Conservation (phyloP, 2,329 filamentous ascomycete genomes). For the Ceratocystis cubensis region DNA sequence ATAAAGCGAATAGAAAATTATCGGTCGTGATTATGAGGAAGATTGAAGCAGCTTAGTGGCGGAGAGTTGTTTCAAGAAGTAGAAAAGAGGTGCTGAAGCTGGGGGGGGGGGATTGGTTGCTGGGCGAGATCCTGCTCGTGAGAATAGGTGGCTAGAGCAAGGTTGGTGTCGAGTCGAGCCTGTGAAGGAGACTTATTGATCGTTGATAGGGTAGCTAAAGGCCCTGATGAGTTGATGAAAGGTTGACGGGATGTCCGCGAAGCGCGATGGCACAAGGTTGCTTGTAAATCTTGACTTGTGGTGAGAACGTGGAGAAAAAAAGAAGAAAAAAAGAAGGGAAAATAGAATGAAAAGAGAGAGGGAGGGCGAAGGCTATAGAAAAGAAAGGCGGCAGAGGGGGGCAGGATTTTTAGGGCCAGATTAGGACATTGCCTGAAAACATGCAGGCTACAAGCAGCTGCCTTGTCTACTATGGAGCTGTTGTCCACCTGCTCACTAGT, state of each 20-base stretch:
- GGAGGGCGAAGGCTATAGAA: conserved; percentile 21
- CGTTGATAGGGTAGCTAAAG: conserved; percentile 67
- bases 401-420: conserved; percentile 8
- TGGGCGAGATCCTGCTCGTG: conserved; percentile 21
- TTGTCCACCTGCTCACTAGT: background rate
- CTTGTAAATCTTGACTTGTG: conserved; percentile 29
- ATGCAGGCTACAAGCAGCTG: background rate
- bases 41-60: conserved; percentile 1
- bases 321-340: conserved; percentile 16
- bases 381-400: conserved; percentile 4
- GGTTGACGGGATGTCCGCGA: conserved; percentile 31
- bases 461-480: conserved; percentile 4
- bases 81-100: conserved; percentile 8
- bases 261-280: conserved; percentile 23
- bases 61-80: background rate
- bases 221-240: conserved; percentile 55
- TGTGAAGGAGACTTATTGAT: conserved; percentile 20
- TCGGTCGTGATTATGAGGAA: conserved; percentile 1
- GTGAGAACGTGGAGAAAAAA: conserved; percentile 29
- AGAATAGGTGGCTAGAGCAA: conserved; percentile 20
- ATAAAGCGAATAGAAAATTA: conserved; percentile 42
- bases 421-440: conserved; percentile 7
- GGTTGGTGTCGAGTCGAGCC: conserved; percentile 20
- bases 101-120: conserved; percentile 8
- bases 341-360: conserved; percentile 25